Evolutionary conservation across 768 basidiomycete species (phyloP), one percentile per base, ranked within the genome.

Genomic region (Phanerodontia chrysosporium): DNA sequence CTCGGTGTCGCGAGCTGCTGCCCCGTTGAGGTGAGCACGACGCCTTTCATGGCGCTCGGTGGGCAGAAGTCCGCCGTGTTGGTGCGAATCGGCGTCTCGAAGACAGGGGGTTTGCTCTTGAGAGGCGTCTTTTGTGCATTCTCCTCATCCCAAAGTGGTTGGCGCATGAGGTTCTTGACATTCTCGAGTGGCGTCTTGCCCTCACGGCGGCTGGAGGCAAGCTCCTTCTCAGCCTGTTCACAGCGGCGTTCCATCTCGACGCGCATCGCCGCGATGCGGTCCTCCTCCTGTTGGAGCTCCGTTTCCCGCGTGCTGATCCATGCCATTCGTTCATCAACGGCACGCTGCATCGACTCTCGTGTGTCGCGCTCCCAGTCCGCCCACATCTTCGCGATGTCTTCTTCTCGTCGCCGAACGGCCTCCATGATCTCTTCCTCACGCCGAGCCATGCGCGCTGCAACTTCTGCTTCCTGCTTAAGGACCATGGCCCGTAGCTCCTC

Each of bases 21-120:
- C 8, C 92, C 91, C 0, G 92, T 92, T 8, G 85, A 76, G 0
- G 92, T 92, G 36, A 92, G 76, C 29, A 94, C 78, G 39, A 94
- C 88, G 2, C 92, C 77, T 62, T 76, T 76, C 77, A 78, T 78
- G 14, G 77, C 77, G 12, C 74, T 75, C 0, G 64, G 70, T 9
- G 70, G 66, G 32, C 66, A 59, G 32, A 59, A 32, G 30, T 65
- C 64, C 7, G 66, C 58, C 49, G 69, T 61, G 5, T 58, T 68
- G 12, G 69, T 64, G 6, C 73, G 61, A 14, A 80, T 71, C 0
- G 88, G 87, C 2, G 87, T 88, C 48, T 81, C 78, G 57, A 85
- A 74, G 10, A 72, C 66, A 42, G 67, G 73, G 58, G 73, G 45
- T 56, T 71, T 55, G 57, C 65, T 32, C 29, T 55, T 64, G 55